phyloP scores from a whole-genome alignment of 352 stramenopile genomes.

The Phytopythium chamaehyphon region DNA sequence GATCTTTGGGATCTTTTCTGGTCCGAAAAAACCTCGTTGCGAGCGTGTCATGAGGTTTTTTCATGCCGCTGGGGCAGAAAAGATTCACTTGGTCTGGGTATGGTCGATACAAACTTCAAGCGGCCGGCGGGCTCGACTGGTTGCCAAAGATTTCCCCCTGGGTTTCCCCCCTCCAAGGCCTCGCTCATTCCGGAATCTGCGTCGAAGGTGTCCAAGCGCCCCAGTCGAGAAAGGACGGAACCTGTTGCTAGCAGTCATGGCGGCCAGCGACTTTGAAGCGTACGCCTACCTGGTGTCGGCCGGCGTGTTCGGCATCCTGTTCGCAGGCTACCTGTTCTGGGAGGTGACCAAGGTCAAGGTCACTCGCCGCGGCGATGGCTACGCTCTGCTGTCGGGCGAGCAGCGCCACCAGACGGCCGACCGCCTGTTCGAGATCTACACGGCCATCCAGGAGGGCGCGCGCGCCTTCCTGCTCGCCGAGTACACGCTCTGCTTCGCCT shows the following conservation, averaged over 20 bases:
- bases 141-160: constrained; percentile 14
- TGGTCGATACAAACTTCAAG: constrained; percentile 24
- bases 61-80: constrained; percentile 32
- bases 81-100: constrained; percentile 21
- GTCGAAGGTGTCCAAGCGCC: constrained; percentile 18
- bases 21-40: constrained; percentile 4
- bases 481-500: constrained; percentile 98
- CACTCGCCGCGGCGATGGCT: constrained; percentile 77
- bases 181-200: constrained; percentile 65
- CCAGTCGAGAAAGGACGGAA: constrained; percentile 11
- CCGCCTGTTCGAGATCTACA: constrained; percentile 91
- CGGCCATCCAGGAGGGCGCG: constrained; percentile 97
- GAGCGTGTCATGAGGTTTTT: constrained; percentile 8
- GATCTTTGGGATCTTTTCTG: constrained; percentile 3
- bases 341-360: constrained; percentile 89
- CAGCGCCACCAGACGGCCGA: constrained; percentile 80
- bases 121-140: not conserved
- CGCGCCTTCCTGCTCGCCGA: constrained; percentile 97
- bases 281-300: constrained; percentile 65
- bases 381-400: constrained; percentile 70
- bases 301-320: constrained; percentile 75
- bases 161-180: too few species aligned
- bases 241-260: too few species aligned
- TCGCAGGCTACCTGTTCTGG: constrained; percentile 83
- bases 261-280: constrained; percentile 40